A percentile compares a stretch with the other conserved stretches of the same genome.
Conservation (phyloP, 805 yeast species). For the Sugiyamaella americana region DNA sequence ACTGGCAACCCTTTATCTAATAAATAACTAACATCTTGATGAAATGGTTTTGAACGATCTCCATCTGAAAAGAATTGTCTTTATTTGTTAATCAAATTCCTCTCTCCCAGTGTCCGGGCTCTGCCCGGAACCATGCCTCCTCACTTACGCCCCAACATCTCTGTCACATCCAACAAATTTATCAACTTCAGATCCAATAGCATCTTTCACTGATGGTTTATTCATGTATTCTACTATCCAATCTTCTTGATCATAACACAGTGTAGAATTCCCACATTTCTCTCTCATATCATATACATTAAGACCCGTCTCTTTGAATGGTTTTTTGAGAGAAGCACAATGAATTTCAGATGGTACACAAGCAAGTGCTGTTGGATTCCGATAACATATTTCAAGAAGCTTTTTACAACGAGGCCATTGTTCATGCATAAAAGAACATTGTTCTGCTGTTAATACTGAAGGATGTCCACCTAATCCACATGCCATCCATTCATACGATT, state of each 20-base stretch:
- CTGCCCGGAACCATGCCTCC: too few species aligned
- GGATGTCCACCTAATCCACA: slow-evolving; percentile 86
- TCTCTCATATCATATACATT: slow-evolving; percentile 88
- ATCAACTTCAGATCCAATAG: slow-evolving; percentile 88
- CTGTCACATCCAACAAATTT: slow-evolving; percentile 71
- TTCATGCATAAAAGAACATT: slow-evolving; percentile 64
- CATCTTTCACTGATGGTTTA: slow-evolving; percentile 63
- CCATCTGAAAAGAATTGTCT: slow-evolving; percentile 80
- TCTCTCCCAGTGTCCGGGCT: too few species aligned
- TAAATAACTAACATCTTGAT: slow-evolving; percentile 58
- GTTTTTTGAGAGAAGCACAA: slow-evolving; percentile 79
- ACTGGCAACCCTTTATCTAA: slow-evolving; percentile 74
- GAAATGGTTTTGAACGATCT: slow-evolving; percentile 90
- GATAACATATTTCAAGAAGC: slow-evolving; percentile 73
- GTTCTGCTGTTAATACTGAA: slow-evolving; percentile 67
- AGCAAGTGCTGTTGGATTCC: slow-evolving; percentile 63
- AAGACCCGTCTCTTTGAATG: slow-evolving; percentile 77
- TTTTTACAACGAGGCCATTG: slow-evolving; percentile 71
- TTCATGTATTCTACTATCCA: slow-evolving; percentile 77
- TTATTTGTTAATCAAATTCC: too few species aligned
- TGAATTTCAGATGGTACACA: slow-evolving; percentile 89
- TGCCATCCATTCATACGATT: slow-evolving; percentile 87
- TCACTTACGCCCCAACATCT: slow-evolving; percentile 46
- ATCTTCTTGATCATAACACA: slow-evolving; percentile 77
- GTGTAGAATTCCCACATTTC: slow-evolving; percentile 56